These are phyloP conservation scores for Cystoderma amianthinum DNA, from an alignment of 768 basidiomycete genomes.

Conservation along the genomic window DNA sequence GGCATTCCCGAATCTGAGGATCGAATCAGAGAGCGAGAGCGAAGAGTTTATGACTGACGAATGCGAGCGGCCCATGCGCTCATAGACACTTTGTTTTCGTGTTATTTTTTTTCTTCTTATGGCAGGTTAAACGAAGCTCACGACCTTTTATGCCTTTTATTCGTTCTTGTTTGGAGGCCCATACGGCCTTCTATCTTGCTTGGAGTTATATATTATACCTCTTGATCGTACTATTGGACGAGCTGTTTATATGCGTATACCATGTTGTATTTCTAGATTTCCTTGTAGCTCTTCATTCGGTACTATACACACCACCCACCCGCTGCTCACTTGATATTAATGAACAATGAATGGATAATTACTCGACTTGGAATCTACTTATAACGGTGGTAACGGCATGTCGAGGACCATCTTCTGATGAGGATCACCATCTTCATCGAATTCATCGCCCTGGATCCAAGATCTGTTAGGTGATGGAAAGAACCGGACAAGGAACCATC, in stretches of 20 bases:
- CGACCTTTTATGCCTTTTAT: conserved; percentile 21
- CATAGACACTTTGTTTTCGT: conserved; percentile 13
- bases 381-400: no score
- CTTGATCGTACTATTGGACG: conserved; percentile 10
- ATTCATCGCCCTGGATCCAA: conserved; percentile 54
- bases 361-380: no score
- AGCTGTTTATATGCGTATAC: conserved; percentile 16
- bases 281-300: conserved; percentile 4
- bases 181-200: conserved; percentile 2
- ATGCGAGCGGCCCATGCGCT: conserved; percentile 28
- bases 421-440: conserved; percentile 79
- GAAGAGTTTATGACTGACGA: conserved; percentile 55
- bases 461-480: no score
- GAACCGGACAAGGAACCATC: no score
- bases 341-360: no score
- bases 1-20: conserved; percentile 51
- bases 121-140: conserved; percentile 14
- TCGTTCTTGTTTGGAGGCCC: conserved; percentile 5
- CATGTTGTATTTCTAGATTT: conserved; percentile 29
- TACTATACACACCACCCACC: conserved; percentile 3
- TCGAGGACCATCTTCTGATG: conserved; percentile 77
- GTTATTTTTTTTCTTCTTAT: conserved; percentile 9
- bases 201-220: conserved; percentile 22
- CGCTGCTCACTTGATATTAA: conserved; percentile 3
- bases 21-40: conserved; percentile 66